phyloP scores from a whole-genome alignment of 2,329 filamentous ascomycete genomes.

The Pestalotiopsis fici region DNA sequence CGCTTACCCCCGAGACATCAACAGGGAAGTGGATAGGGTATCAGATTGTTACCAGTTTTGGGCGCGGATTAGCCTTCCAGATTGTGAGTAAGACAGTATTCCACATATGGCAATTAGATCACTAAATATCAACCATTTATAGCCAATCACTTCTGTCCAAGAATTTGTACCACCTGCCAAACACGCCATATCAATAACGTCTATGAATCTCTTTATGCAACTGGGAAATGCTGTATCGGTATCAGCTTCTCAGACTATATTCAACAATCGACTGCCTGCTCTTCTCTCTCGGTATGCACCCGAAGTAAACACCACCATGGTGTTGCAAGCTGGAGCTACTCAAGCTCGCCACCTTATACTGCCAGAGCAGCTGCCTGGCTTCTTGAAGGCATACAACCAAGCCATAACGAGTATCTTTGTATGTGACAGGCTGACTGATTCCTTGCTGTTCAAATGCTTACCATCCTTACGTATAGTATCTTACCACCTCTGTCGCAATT shows the following conservation, averaged over 20 bases:
- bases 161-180: slow-evolving; percentile 26
- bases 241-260: slow-evolving; percentile 50
- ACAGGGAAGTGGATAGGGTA: slow-evolving; percentile 41
- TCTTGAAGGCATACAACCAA: slow-evolving; percentile 44
- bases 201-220: slow-evolving; percentile 40
- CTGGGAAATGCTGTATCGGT: slow-evolving; percentile 50
- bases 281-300: slow-evolving; percentile 37
- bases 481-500: background rate
- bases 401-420: slow-evolving; percentile 32
- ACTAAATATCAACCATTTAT: slow-evolving; percentile 32
- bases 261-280: slow-evolving; percentile 45
- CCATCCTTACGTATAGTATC: background rate
- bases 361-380: slow-evolving; percentile 27
- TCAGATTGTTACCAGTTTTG: slow-evolving; percentile 40
- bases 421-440: background rate
- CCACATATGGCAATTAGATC: background rate
- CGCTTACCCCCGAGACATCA: slow-evolving; percentile 29
- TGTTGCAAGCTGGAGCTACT: slow-evolving; percentile 38
- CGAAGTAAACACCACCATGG: slow-evolving; percentile 27
- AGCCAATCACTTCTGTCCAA: slow-evolving; percentile 38
- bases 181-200: slow-evolving; percentile 7
- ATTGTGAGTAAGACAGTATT: background rate
- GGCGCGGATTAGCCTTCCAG: slow-evolving; percentile 40
- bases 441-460: background rate
- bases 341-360: slow-evolving; percentile 29